These are phyloP conservation scores for Phytophthora boehmeriae DNA, from an alignment of 352 stramenopile species.

Conservation along the genomic window DNA sequence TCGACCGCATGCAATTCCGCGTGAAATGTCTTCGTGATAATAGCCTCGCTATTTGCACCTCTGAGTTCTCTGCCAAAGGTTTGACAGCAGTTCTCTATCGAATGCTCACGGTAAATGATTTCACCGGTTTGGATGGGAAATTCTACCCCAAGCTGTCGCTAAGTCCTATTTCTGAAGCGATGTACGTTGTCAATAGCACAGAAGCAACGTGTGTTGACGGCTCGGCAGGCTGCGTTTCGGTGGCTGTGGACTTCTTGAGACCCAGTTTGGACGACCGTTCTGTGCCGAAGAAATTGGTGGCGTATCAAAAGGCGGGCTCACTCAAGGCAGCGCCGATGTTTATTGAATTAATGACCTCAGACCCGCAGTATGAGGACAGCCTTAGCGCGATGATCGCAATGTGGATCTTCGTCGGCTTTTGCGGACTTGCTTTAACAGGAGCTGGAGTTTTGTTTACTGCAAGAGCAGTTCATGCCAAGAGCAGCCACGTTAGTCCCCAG, in stretches of 20 bases:
- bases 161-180: conserved; percentile 35
- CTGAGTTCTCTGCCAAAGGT: conserved; percentile 41
- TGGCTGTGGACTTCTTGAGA: conserved; percentile 53
- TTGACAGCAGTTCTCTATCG: conserved; percentile 58
- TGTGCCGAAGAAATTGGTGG: conserved; percentile 59
- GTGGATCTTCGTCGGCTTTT: conserved; percentile 71
- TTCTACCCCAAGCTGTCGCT: conserved; percentile 44
- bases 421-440: conserved; percentile 34
- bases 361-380: conserved; percentile 45
- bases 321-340: conserved; percentile 53
- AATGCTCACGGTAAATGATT: conserved; percentile 47
- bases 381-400: conserved; percentile 54
- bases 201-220: conserved; percentile 32
- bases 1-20: conserved; percentile 51
- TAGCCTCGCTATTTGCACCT: conserved; percentile 37
- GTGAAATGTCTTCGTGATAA: conserved; percentile 35
- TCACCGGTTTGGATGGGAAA: conserved; percentile 46
- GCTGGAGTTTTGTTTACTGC: conserved; percentile 38
- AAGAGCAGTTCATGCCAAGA: conserved; percentile 44
- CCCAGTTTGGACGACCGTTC: conserved; percentile 20
- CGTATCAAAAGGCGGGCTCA: conserved; percentile 49
- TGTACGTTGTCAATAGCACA: conserved; percentile 68
- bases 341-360: conserved; percentile 44
- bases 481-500: conserved; percentile 50
- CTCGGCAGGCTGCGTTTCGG: conserved; percentile 35